Percentiles rank a stretch among this genome's conserved stretches.
Evolutionary conservation across 352 stramenopile genomes (phyloP).

Genomic region (Plasmopara halstedii): DNA sequence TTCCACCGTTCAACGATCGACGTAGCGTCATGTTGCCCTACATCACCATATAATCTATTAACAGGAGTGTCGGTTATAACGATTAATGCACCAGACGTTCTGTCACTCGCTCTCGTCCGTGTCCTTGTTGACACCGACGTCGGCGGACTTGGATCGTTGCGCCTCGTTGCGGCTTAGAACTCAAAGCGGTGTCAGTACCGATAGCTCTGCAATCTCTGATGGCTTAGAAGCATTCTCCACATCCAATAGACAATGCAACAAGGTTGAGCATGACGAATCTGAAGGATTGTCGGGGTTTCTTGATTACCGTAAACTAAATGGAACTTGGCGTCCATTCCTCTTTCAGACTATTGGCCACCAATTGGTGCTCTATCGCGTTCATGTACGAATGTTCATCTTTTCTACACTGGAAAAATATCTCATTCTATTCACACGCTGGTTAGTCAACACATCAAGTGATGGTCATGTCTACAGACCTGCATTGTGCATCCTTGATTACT

Average conservation of each 20-base stretch:
- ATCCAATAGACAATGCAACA: constrained; percentile 36
- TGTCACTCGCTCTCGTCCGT: constrained; percentile 3
- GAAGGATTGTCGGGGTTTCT: constrained; percentile 45
- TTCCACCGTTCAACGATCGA: too few relatives aligned
- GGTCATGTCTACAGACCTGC: constrained; percentile 67
- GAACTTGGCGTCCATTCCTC: constrained; percentile 64
- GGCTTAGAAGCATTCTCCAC: constrained; percentile 55
- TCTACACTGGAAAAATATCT: not conserved
- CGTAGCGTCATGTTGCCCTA: too few relatives aligned
- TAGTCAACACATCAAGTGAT: constrained; percentile 61
- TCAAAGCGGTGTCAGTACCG: constrained; percentile 16
- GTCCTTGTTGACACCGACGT: constrained; percentile 1
- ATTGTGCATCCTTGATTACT: constrained; percentile 47
- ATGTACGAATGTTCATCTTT: constrained; percentile 22
- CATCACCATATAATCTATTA: too few relatives aligned
- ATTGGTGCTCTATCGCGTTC: constrained; percentile 60
- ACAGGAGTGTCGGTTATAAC: too few relatives aligned
- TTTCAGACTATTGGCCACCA: constrained; percentile 69
- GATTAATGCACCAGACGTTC: constrained; percentile 15
- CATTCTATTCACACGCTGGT: not conserved
- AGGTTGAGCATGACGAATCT: constrained; percentile 35
- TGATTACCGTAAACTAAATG: constrained; percentile 65
- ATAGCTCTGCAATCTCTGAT: constrained; percentile 16
- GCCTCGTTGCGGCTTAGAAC: constrained; percentile 7
- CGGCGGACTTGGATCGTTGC: constrained; percentile 1